phyloP scores from a whole-genome alignment of 2,329 filamentous ascomycete genomes.

The Xylariales sp. region DNA sequence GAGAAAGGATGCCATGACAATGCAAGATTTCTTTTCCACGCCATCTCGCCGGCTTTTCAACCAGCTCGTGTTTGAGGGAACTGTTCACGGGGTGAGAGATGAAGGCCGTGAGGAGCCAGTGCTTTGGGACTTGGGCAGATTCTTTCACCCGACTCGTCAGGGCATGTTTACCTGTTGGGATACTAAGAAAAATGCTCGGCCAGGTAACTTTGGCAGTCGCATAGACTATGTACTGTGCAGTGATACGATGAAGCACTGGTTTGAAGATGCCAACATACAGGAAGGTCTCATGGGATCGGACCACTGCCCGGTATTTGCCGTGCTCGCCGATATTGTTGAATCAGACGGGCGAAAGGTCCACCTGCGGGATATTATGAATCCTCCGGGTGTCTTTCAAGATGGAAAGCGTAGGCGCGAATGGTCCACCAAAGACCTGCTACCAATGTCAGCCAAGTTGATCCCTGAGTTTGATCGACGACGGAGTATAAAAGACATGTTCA shows the following conservation, averaged over 20 bases:
- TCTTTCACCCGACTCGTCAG: slow-evolving; percentile 70
- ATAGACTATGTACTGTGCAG: slow-evolving; percentile 94
- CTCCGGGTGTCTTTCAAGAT: slow-evolving; percentile 62
- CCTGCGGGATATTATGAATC: slow-evolving; percentile 74
- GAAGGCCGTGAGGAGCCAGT: slow-evolving; percentile 65
- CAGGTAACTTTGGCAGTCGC: slow-evolving; percentile 85
- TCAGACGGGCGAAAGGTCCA: slow-evolving; percentile 44
- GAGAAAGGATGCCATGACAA: slow-evolving; percentile 62
- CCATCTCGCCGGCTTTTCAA: slow-evolving; percentile 79
- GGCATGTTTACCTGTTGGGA: slow-evolving; percentile 99
- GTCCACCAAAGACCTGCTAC: slow-evolving; percentile 60
- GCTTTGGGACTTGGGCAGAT: slow-evolving; percentile 78
- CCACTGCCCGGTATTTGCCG: slow-evolving; percentile 88
- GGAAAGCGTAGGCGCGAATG: slow-evolving; percentile 66
- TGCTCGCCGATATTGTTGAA: slow-evolving; percentile 60
- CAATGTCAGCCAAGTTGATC: slow-evolving; percentile 76
- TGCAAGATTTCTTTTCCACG: slow-evolving; percentile 67
- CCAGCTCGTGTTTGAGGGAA: slow-evolving; percentile 72
- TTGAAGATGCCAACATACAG: slow-evolving; percentile 79
- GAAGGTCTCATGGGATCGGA: slow-evolving; percentile 93
- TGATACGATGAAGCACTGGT: slow-evolving; percentile 73
- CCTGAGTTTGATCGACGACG: slow-evolving; percentile 82
- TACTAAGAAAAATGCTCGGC: slow-evolving; percentile 89
- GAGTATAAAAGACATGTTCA: slow-evolving; percentile 93
- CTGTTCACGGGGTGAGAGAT: slow-evolving; percentile 62